These are phyloP conservation scores for Crithidia expoeki DNA, from an alignment of 208 protist genomes.

Conservation along the genomic window DNA sequence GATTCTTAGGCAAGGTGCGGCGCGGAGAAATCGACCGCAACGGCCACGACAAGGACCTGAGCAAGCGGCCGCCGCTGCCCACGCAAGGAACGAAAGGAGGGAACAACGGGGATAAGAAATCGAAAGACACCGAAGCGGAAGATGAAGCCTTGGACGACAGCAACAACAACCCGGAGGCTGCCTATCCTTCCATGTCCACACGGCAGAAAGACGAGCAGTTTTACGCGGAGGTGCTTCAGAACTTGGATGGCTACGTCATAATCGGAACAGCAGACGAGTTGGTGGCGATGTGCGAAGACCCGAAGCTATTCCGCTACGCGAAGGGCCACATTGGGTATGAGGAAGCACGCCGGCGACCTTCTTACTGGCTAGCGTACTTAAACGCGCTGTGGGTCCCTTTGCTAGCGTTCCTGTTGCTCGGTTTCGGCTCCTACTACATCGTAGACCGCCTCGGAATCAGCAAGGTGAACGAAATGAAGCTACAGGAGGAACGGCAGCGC, in stretches of 20 bases:
- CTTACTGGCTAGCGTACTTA: constrained; percentile 28
- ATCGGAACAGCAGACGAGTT: constrained; percentile 47
- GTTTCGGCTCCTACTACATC: constrained; percentile 28
- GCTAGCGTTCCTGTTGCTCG: constrained; percentile 32
- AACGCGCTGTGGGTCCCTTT: constrained; percentile 47
- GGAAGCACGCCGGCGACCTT: constrained; percentile 37
- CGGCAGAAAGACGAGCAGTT: constrained; percentile 45
- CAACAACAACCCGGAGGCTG: constrained; percentile 16
- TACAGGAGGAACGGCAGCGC: neutral
- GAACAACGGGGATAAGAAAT: neutral
- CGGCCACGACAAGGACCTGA: constrained; percentile 16
- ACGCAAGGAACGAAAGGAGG: neutral
- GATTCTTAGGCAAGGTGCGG: constrained; percentile 47
- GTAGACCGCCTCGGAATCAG: constrained; percentile 20
- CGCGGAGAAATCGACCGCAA: constrained; percentile 37
- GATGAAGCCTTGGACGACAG: neutral
- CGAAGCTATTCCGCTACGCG: constrained; percentile 42
- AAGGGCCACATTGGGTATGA: constrained; percentile 68
- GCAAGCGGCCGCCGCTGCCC: neutral
- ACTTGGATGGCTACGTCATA: constrained; percentile 51
- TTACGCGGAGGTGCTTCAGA: constrained; percentile 53
- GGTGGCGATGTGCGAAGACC: constrained; percentile 57
- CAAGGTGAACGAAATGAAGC: constrained; percentile 18
- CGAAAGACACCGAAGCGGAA: neutral
- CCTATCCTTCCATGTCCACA: constrained; percentile 34